Conservation (phyloP, 768 basidiomycete species). For the Tulasnella sp. region DNA sequence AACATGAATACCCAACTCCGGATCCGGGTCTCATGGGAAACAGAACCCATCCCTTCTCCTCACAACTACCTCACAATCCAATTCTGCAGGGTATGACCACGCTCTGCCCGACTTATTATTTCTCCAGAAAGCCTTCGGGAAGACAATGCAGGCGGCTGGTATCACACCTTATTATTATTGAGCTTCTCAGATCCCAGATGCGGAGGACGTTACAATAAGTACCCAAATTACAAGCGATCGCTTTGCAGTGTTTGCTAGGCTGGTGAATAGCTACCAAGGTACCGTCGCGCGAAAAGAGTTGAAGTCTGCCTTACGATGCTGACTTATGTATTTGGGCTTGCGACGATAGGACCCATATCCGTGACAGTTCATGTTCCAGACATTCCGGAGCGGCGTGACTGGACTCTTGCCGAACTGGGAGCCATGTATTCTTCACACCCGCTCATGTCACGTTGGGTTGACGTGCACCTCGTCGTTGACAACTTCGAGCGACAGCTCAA, state of each 20-base stretch:
- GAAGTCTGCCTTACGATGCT: neutral
- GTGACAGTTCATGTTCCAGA: conserved; percentile 77
- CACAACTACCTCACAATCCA: neutral
- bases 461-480: conserved; percentile 85
- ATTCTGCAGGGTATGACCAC: neutral
- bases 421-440: conserved; percentile 68
- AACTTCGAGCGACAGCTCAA: conserved; percentile 80
- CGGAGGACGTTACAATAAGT: conserved; percentile 79
- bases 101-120: conserved; percentile 48
- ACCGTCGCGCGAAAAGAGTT: conserved; percentile 33
- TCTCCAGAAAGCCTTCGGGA: conserved; percentile 70
- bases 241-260: conserved; percentile 67
- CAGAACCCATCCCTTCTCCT: neutral
- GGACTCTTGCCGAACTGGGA: conserved; percentile 65
- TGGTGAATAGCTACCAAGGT: conserved; percentile 83
- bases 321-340: neutral
- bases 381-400: conserved; percentile 43
- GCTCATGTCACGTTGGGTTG: conserved; percentile 68
- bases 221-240: conserved; percentile 82
- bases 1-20: neutral
- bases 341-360: conserved; percentile 71
- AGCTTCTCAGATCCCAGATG: conserved; percentile 58
- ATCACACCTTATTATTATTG: conserved; percentile 83
- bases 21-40: neutral
- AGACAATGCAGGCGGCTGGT: conserved; percentile 70